Evolutionary conservation across 2,329 filamentous ascomycete species (phyloP).

Genomic region (Sclerotinia trifoliorum): DNA sequence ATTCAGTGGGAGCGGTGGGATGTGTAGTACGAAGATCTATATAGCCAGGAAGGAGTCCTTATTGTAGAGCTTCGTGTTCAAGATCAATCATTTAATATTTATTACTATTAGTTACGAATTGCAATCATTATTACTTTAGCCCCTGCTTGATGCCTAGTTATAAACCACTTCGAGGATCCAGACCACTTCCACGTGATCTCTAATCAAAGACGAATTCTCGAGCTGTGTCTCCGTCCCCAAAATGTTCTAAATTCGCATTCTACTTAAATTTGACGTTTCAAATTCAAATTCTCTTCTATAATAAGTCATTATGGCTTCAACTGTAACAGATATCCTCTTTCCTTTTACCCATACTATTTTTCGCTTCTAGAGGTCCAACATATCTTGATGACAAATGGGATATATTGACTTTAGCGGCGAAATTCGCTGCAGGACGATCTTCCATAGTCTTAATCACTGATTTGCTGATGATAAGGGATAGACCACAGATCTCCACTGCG

Average conservation of each 20-base stretch:
- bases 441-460: neutral
- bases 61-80: too few species aligned
- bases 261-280: neutral
- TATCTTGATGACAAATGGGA: conserved; percentile 1
- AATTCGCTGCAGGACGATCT: neutral
- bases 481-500: neutral
- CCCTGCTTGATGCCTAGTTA: too few species aligned
- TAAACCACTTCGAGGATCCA: too few species aligned
- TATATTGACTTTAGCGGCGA: neutral
- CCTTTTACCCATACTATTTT: conserved; percentile 1
- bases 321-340: neutral
- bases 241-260: neutral
- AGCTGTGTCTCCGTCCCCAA: neutral
- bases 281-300: too few species aligned
- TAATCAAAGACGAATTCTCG: neutral
- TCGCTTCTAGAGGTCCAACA: neutral
- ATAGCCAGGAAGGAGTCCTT: too few species aligned
- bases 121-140: too few species aligned
- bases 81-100: too few species aligned
- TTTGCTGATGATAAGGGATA: neutral
- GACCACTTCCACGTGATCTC: too few species aligned
- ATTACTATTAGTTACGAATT: too few species aligned
- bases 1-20: too few species aligned
- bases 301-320: neutral
- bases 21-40: too few species aligned